phyloP scores from a whole-genome alignment of 352 stramenopile genomes.

The Aphanomyces euteiches region DNA sequence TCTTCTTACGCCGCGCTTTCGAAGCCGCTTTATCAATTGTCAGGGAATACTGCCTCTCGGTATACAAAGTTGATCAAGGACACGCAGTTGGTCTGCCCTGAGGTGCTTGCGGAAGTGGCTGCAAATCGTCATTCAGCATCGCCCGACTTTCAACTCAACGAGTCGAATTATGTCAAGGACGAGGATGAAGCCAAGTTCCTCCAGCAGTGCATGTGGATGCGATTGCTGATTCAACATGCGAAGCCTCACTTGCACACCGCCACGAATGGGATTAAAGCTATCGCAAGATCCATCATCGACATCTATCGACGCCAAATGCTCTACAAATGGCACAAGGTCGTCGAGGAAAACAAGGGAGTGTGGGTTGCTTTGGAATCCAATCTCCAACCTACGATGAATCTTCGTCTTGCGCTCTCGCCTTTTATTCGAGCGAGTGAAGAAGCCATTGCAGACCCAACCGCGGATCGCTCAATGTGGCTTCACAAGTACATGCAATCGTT shows the following conservation, averaged over 20 bases:
- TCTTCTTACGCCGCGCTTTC: not conserved
- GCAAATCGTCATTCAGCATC: too few relatives aligned
- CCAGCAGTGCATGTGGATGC: conserved; percentile 13
- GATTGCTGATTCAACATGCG: not conserved
- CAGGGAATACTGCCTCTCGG: too few relatives aligned
- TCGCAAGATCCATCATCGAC: not conserved
- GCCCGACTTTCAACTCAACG: not conserved
- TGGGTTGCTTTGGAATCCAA: not conserved
- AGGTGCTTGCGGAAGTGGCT: not conserved
- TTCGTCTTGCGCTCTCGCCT: not conserved
- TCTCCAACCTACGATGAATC: not conserved
- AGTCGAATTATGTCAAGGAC: not conserved
- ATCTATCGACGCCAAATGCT: conserved; percentile 11
- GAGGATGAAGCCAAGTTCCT: not conserved
- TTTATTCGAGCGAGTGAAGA: not conserved
- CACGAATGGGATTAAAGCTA: conserved; percentile 14
- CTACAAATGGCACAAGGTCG: not conserved
- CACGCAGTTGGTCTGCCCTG: not conserved
- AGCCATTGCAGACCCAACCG: not conserved
- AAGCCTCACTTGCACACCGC: not conserved
- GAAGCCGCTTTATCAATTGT: not conserved
- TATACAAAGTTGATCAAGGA: too few relatives aligned
- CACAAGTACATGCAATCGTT: not conserved
- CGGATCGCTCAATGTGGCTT: not conserved
- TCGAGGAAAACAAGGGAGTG: not conserved